These are phyloP conservation scores for Cucurbita pepo DNA, from an alignment of 306 rosid species.

Conservation along the genomic window DNA sequence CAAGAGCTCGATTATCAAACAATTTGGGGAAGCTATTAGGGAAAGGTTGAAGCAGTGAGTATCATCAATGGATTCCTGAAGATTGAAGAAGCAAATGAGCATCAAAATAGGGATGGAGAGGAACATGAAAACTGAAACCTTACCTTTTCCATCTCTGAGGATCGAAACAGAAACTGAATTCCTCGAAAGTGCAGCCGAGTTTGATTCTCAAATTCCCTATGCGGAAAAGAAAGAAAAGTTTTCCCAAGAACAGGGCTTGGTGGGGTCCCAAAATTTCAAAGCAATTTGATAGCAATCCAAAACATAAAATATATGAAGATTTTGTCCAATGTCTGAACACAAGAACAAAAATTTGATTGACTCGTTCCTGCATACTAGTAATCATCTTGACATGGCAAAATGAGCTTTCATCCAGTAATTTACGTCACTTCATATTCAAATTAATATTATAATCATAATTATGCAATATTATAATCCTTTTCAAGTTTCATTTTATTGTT, in stretches of 20 bases:
- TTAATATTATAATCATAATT: neutral
- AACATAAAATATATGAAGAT: neutral
- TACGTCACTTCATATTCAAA: slow-evolving; percentile 5
- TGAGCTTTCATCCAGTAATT: neutral
- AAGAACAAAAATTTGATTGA: neutral
- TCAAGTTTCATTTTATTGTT: neutral
- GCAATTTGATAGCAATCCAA: slow-evolving; percentile 24
- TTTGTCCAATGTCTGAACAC: neutral
- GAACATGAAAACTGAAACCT: neutral
- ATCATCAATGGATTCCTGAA: neutral
- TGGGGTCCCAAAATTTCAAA: slow-evolving; percentile 24
- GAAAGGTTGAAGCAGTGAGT: neutral
- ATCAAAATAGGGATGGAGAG: neutral
- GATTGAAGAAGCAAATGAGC: neutral
- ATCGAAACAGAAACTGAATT: neutral
- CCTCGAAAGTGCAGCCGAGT: slow-evolving; percentile 10
- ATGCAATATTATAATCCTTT: slow-evolving; percentile 13
- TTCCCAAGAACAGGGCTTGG: slow-evolving; percentile 30
- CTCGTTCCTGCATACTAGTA: neutral
- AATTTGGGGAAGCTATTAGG: neutral
- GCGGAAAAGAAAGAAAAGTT: neutral
- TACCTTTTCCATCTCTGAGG: neutral
- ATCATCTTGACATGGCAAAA: neutral
- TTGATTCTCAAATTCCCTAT: slow-evolving; percentile 3
- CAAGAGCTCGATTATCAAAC: neutral